Evolutionary conservation across 2,329 filamentous ascomycete genomes (phyloP), one percentile per base, ranked within the genome.

Genomic region (Fusarium pseudonygamai): DNA sequence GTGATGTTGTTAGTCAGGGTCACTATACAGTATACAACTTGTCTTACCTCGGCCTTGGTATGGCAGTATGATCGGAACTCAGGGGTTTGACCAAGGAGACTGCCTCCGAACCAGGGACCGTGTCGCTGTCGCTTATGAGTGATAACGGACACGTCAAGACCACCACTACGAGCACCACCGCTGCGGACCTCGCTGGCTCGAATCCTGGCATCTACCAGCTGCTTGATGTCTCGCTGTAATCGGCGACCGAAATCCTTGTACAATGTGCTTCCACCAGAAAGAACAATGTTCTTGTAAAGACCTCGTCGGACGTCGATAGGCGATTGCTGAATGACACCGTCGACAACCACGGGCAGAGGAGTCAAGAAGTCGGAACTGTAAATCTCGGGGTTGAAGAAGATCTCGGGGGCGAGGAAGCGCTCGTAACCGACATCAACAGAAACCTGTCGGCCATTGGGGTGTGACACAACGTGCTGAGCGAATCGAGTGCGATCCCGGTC

Each of bases 341-440:
- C 96, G 71, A 99, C 97, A 57, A 99, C 96, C 57, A 90, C 93
- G 30, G 96, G 96, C 14, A 99, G 89, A 20, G 96, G 96, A 18
- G 96, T 99, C 75, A 99, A 86, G 87, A 99, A 99, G 82, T 99
- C 96, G 75, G 96, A 98, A 71, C 94, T 97, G 88, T 98, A 98
- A 79, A 99, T 99, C 85, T 99, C 96, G 36, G 96, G 96, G 85
- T 99, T 99, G 90, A 99, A 99, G 85, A 99, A 99, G 80, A 99
- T 99, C 83, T 99, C 96, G 30, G 97, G 97, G 6, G 96, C 96
- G 68, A 99, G 88, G 88, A 99, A 99, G 39, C 96, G 93, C 84
- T 99, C 96, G 85, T 98, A 99, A 60, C 96, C 96, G 60, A 99
- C 93, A 79, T 99, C 97, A 52, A 99, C 94, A 4, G 87, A 89